Conservation (phyloP, 208 protist genomes). For the Leishmania mexicana region DNA sequence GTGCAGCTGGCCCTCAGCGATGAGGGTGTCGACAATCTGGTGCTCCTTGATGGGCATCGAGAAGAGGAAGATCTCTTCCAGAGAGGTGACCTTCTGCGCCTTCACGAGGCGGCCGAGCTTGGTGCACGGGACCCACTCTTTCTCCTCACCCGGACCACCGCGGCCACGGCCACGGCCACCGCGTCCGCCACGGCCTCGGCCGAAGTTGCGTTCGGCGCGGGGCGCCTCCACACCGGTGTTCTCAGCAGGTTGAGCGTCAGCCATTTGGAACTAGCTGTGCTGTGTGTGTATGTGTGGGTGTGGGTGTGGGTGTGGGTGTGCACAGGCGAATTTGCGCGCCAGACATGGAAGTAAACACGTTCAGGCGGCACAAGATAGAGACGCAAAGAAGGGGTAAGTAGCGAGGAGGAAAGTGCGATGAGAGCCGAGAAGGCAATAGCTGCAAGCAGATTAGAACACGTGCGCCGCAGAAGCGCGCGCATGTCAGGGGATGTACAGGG, state of each 20-base stretch:
- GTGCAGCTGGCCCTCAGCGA: slow-evolving; percentile 78
- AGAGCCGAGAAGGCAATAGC: neutral
- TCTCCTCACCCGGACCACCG: slow-evolving; percentile 73
- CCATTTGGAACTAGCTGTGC: slow-evolving; percentile 49
- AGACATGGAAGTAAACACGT: neutral
- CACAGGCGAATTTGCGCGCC: neutral
- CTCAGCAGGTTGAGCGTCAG: slow-evolving; percentile 66
- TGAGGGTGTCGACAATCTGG: slow-evolving; percentile 99
- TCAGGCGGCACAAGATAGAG: neutral
- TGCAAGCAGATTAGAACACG: neutral
- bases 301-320: neutral
- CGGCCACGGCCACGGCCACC: slow-evolving; percentile 30
- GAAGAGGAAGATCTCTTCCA: slow-evolving; percentile 99
- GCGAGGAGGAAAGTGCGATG: neutral
- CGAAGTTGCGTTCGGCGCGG: slow-evolving; percentile 49
- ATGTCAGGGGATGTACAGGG: neutral
- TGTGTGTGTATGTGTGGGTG: neutral
- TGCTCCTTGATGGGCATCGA: slow-evolving; percentile 99
- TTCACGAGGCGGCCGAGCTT: slow-evolving; percentile 99
- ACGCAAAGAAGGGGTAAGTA: neutral
- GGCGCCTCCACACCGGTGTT: slow-evolving; percentile 36
- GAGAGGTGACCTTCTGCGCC: slow-evolving; percentile 95
- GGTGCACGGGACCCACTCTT: slow-evolving; percentile 98
- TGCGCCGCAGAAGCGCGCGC: neutral
- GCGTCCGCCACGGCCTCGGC: slow-evolving; percentile 64